Base-by-base conservation (phyloP, 352 stramenopile genomes). In the Plasmopara halstedii region DNA sequence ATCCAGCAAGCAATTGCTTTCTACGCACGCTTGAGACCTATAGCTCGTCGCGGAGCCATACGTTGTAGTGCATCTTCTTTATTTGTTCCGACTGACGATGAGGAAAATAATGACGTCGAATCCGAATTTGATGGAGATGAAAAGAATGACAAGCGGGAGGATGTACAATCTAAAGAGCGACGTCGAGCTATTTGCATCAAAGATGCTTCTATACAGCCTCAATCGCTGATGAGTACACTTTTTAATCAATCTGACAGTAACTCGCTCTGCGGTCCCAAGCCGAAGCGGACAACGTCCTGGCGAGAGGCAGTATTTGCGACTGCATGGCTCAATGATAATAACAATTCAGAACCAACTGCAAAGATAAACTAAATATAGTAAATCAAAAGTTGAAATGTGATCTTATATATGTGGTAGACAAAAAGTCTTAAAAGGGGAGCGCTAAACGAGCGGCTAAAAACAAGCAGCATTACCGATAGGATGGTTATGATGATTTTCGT, bases 1-100 rank as follows among this genome's bases (percentile, higher is more conserved):
- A 57, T 85, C 18, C 58, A 78, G 41, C 57, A 70, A 6, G 73
- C 73, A 0, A 78, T 85, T 21, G 64, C 23, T 14, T 83, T 85
- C 46, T 85, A 85, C 50, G 50, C 59, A 1, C 58, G 52, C 14
- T 42, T 85, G 42, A 47, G 46, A 18, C 55, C 56, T 2, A 41
- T 42, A 4, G 45, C 50, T 14, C 70, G 67, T 27, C 58, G 58
- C 15, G 61, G 58, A 18, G 56, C 61, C 36, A 64, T 56, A 46
- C 56, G 31, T 55, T 78, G 42, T 23, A 60, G 52, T 37, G 32
- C 62, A 6, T 54, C 56, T 8, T 45, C 41, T 11, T 42, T 62
- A 1, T 8, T 58, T 13, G 37, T 22, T 2, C 25, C 42, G 1
- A 33, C 48, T 3, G 22, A 56, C 9, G 51, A 54, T 0, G 35